A percentile compares a stretch with the other conserved stretches of the same genome.
These are phyloP conservation scores for Solanum pennellii DNA, from an alignment of 257 asterid species.

Conservation along the genomic window DNA sequence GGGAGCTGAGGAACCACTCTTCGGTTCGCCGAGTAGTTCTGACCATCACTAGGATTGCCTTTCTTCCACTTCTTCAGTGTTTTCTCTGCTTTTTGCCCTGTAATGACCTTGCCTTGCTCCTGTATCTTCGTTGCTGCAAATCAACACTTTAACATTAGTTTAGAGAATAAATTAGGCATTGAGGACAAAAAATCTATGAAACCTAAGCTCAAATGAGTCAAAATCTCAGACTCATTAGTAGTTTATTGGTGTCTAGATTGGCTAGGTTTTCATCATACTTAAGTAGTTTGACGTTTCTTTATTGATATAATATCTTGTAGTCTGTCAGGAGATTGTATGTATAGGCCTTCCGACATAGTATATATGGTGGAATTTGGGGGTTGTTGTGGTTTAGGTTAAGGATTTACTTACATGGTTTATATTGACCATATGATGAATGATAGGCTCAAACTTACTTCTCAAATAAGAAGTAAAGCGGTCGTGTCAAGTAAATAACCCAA, in stretches of 20 bases:
- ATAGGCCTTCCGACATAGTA: not conserved
- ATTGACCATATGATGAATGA: not conserved
- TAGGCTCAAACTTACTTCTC: no score
- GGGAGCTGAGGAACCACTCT: not conserved
- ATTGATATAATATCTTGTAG: not conserved
- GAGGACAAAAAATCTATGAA: not conserved
- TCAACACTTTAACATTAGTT: not conserved
- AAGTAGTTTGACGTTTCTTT: not conserved
- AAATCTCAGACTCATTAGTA: not conserved
- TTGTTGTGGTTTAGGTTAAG: not conserved
- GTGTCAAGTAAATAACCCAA: no score
- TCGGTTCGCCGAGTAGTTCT: not conserved
- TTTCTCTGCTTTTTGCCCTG: not conserved
- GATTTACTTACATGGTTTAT: not conserved
- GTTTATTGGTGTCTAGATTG: not conserved
- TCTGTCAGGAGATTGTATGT: not conserved
- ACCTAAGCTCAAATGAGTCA: not conserved
- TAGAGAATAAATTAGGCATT: not conserved
- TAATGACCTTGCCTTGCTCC: not conserved
- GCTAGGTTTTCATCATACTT: not conserved
- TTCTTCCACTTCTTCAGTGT: not conserved
- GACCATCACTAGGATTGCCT: not conserved
- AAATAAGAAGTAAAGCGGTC: no score
- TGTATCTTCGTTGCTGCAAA: no score
- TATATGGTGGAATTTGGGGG: not conserved